Conservation (phyloP, 2,329 filamentous ascomycete genomes). For the Cladophialophora immunda region DNA sequence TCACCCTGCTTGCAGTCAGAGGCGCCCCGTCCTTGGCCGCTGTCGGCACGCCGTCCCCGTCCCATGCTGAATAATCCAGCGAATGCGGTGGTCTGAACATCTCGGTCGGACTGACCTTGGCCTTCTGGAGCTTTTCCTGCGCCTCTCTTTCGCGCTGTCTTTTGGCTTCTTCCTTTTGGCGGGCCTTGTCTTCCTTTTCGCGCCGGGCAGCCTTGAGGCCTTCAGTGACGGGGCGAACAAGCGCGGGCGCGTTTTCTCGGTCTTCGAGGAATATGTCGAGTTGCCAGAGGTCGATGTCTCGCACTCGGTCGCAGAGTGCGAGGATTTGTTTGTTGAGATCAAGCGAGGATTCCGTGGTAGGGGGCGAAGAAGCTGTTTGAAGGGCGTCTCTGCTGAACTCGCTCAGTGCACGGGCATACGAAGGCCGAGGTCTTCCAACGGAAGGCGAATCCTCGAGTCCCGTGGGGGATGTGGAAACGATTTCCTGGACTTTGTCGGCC, state of each 20-base stretch:
- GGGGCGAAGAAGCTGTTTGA: slow-evolving; percentile 61
- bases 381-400: slow-evolving; percentile 45
- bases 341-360: slow-evolving; percentile 54
- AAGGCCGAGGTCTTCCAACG: slow-evolving; percentile 37
- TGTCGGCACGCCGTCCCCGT: slow-evolving; percentile 80
- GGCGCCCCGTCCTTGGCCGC: slow-evolving; percentile 81
- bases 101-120: slow-evolving; percentile 64
- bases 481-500: slow-evolving; percentile 49
- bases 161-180: slow-evolving; percentile 61
- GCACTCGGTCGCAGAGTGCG: slow-evolving; percentile 78
- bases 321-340: slow-evolving; percentile 76
- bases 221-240: slow-evolving; percentile 73
- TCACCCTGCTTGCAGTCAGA: slow-evolving; percentile 78
- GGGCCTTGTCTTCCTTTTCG: slow-evolving; percentile 60
- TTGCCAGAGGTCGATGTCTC: slow-evolving; percentile 81
- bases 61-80: slow-evolving; percentile 77
- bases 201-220: slow-evolving; percentile 64
- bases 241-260: slow-evolving; percentile 71
- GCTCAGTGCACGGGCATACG: slow-evolving; percentile 37
- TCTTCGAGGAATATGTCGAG: slow-evolving; percentile 90
- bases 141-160: slow-evolving; percentile 66
- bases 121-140: slow-evolving; percentile 62
- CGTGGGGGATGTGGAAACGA: slow-evolving; percentile 44
- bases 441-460: slow-evolving; percentile 38
- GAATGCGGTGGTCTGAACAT: slow-evolving; percentile 64